Evolutionary conservation across 352 stramenopile genomes (phyloP), one percentile per base, ranked within the genome.

Genomic region (Elongisporangium prolatum): DNA sequence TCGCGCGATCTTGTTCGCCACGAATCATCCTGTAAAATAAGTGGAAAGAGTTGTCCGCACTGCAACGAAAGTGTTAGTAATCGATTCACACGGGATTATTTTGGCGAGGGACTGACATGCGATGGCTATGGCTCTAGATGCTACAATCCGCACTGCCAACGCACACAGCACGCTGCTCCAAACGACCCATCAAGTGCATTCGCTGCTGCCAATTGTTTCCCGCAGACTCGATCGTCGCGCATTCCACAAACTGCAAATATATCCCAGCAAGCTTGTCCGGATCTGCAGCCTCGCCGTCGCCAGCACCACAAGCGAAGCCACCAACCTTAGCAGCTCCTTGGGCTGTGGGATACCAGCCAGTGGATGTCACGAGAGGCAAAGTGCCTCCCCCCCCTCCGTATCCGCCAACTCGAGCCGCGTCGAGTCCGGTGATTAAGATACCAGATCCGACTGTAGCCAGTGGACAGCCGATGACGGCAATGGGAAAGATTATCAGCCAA

Each of bases 171-270:
- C 76, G 81, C 25, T 93, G 84, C 22, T 68, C 77, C 9, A 91
- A 91, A 63, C 77, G 84, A 2, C 81, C 81, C 3, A 91, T 93
- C 60, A 93, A 93, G 57, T 91, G 84, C 48, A 91, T 90, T 67
- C 84, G 84, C 18, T 93, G 84, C 60, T 88, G 75, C 28, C 76
- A 93, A 52, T 69, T 87, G 37, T 90, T 91, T 52, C 77, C 84
- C 14, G 80, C 84, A 0, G 84, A 93, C 53, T 65, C 74, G 17
- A 91, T 91, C 38, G 80, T 90, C 40, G 69, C 75, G 1, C 84
- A 93, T 56, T 89, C 79, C 7, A 89, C 75, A 0, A 84, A 61
- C 40, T 93, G 84, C 68, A 89, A 85, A 44, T 84, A 75, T 25
- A 66, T 80, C 2, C 69, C 71, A 11, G 44, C 28, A 14, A 37